Evolutionary conservation across 1,284 basidiomycete genomes (phyloP).

Genomic region (Fomitopsis pinicola): DNA sequence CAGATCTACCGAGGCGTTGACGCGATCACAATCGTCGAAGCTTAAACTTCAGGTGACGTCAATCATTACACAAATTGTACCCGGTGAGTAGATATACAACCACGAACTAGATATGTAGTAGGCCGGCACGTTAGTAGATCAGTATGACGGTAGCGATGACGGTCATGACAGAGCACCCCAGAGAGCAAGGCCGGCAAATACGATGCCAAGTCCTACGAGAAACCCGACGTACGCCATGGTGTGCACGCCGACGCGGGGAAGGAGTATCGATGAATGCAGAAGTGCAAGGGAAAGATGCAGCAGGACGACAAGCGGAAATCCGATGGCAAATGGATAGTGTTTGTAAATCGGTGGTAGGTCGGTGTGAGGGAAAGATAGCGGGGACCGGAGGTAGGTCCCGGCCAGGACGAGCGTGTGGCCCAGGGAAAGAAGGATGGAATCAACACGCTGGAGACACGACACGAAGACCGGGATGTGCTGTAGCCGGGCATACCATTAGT

Average conservation of each 20-base stretch:
- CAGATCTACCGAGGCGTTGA: background rate
- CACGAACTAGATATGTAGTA: background rate
- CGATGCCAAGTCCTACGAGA: conserved; percentile 55
- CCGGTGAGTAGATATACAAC: background rate
- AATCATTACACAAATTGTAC: background rate
- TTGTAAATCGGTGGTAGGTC: conserved; percentile 13
- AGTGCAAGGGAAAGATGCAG: conserved; percentile 49
- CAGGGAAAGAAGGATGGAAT: conserved; percentile 62
- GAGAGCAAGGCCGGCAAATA: conserved; percentile 63
- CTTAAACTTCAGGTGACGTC: background rate
- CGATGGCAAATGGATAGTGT: conserved; percentile 37
- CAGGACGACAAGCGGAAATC: conserved; percentile 44
- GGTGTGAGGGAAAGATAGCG: conserved; percentile 20
- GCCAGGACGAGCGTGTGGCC: conserved; percentile 63
- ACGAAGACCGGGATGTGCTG: conserved; percentile 75
- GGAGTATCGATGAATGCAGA: conserved; percentile 55
- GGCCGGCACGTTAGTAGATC: background rate
- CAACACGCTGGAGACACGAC: conserved; percentile 67
- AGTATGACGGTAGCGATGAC: background rate
- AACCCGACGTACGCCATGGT: conserved; percentile 63
- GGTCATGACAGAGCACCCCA: conserved; percentile 58
- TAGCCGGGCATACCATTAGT: background rate
- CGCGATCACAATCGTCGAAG: background rate
- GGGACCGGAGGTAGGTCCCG: conserved; percentile 52
- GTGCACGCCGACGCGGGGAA: conserved; percentile 66